phyloP scores from a whole-genome alignment of 2,329 filamentous ascomycete genomes.

The Whalleya microplaca region DNA sequence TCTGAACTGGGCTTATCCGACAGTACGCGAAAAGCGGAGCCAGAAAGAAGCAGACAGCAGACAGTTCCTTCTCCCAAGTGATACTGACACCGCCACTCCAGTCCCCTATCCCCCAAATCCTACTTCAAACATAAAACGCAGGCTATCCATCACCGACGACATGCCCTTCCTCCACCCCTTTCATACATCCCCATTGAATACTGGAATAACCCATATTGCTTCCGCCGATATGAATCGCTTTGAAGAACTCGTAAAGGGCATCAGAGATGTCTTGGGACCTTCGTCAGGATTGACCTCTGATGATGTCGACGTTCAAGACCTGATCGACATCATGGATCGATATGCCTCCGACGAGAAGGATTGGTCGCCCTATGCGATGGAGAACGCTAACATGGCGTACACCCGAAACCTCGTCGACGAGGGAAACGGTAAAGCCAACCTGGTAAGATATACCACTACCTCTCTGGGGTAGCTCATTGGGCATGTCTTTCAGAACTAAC shows the following conservation, averaged over 20 bases:
- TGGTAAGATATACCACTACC: slow-evolving; percentile 42
- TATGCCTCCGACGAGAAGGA: slow-evolving; percentile 72
- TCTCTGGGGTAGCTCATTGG: not conserved
- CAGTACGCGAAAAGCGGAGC: slow-evolving; percentile 22
- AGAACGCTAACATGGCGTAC: slow-evolving; percentile 72
- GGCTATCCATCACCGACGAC: slow-evolving; percentile 11
- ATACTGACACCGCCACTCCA: slow-evolving; percentile 28
- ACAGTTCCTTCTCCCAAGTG: not conserved
- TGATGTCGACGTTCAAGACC: slow-evolving; percentile 75
- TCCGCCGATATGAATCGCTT: slow-evolving; percentile 53
- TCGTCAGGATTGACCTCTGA: slow-evolving; percentile 81
- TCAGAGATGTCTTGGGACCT: slow-evolving; percentile 76
- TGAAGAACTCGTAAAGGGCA: slow-evolving; percentile 70
- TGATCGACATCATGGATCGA: slow-evolving; percentile 72
- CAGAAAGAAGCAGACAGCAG: not conserved
- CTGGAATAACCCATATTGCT: slow-evolving; percentile 3
- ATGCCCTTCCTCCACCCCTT: slow-evolving; percentile 5
- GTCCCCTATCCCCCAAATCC: slow-evolving; percentile 12
- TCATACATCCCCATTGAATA: slow-evolving; percentile 1
- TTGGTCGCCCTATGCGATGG: slow-evolving; percentile 77
- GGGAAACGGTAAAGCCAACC: slow-evolving; percentile 71
- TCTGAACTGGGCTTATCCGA: slow-evolving; percentile 10
- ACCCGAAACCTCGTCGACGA: slow-evolving; percentile 89
- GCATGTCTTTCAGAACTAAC: slow-evolving; percentile 21
- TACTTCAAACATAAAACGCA: not conserved